A percentile compares a stretch with the other conserved stretches of the same genome.
Evolutionary conservation across 495 filamentous ascomycete species (phyloP).

Genomic region (Podospora pseudocomata): DNA sequence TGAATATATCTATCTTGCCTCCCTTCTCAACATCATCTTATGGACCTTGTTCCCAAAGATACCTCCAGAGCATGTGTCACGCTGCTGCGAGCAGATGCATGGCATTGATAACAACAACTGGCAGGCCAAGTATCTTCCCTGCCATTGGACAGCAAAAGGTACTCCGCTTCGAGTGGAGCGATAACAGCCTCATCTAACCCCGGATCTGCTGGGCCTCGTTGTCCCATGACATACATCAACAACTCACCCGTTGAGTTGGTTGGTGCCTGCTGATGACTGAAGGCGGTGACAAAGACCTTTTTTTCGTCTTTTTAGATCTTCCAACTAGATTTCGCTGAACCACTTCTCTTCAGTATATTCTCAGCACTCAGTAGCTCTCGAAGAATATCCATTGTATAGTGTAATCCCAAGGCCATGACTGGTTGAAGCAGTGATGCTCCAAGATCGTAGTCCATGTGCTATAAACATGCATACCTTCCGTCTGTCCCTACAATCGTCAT

Average conservation of each 20-base stretch:
- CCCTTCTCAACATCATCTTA: not conserved
- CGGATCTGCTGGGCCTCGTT: not conserved
- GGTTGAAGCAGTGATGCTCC: no score
- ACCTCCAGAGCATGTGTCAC: not conserved
- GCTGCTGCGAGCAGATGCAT: not conserved
- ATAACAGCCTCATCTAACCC: conserved; percentile 6
- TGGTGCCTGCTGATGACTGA: not conserved
- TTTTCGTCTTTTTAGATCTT: not conserved
- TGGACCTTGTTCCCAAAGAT: not conserved
- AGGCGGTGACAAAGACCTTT: not conserved
- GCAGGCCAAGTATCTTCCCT: not conserved
- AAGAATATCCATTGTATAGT: no score
- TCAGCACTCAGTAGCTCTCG: no score
- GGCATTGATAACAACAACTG: not conserved
- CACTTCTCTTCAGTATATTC: not conserved
- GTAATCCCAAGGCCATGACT: no score
- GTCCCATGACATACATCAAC: not conserved
- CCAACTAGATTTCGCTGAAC: not conserved
- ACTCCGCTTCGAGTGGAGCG: not conserved
- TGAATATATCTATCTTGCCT: not conserved
- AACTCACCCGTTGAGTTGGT: not conserved
- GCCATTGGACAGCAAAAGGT: not conserved
- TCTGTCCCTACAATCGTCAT: no score
- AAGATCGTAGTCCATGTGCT: no score
- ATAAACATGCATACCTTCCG: no score